Evolutionary conservation across 192 early-diverging fungal species (phyloP), one percentile per base, ranked within the genome.

Genomic region (Anaeromyces robustus): DNA sequence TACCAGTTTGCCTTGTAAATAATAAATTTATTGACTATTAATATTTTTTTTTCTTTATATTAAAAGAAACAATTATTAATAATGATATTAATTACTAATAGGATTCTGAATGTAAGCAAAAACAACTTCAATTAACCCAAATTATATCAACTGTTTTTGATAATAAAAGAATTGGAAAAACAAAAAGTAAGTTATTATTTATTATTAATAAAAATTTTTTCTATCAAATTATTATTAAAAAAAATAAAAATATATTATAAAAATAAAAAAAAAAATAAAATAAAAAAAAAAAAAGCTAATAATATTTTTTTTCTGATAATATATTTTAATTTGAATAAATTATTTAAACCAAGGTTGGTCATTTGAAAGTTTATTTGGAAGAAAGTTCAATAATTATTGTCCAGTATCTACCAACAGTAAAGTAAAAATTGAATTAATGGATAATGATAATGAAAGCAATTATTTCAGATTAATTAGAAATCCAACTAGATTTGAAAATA

Each of bases 91-190:
- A 12, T 5, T 29, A 28, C 6, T 29, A 77, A 4, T 85, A 91
- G 87, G 83, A 86, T 80, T 82, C 82, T 2, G 80, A 80, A 0
- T 93, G 91, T 81, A 82, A 77, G 79, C 80, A 85, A 5, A 84
- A 83, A n/a, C 84, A 80, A n/a, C 82, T 95, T 59, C 87, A 89
- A 52, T 84, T 95, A 79, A 83, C 84, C 19, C 97, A 97, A 83
- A 89, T 92, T 6, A 84, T 98, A 29, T 89, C 94, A 0, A 91
- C 94, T 1, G 94, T 97, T 2, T 83, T 95, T 78, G 93, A 97
- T 86, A 92, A 94, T 0, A 87, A 92, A 22, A 84, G 89, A 80
- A 30, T 80, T 34, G 78, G 30, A 32, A 52, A 18, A 79, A 18
- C n/a, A 22, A 22, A 22, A 52, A 52, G 16, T 22, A 52, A 52